Evolutionary conservation across 1,284 basidiomycete genomes (phyloP).

Genomic region (Stygiomarasmius scandens): DNA sequence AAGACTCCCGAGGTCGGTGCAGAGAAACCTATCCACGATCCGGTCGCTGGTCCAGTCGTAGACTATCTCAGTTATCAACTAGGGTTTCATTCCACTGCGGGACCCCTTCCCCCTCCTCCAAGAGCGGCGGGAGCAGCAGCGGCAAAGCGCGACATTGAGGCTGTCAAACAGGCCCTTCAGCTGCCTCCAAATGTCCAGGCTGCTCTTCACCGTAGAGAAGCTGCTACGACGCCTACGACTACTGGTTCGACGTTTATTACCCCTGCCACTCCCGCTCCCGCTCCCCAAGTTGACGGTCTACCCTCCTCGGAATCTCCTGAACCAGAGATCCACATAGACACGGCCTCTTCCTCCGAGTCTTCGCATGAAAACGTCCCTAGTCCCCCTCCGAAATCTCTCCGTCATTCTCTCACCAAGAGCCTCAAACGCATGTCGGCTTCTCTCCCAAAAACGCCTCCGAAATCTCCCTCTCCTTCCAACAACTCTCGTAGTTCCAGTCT

Average conservation of each 20-base stretch:
- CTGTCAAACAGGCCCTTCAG: slow-evolving; percentile 58
- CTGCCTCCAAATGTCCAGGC: slow-evolving; percentile 56
- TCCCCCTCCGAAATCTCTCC: slow-evolving; percentile 49
- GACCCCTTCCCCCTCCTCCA: slow-evolving; percentile 71
- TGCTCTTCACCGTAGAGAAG: slow-evolving; percentile 33
- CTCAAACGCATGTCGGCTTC: slow-evolving; percentile 60
- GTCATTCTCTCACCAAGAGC: slow-evolving; percentile 40
- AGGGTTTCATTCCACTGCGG: slow-evolving; percentile 60
- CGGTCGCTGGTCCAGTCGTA: slow-evolving; percentile 61
- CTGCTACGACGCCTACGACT: slow-evolving; percentile 15
- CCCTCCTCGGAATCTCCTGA: slow-evolving; percentile 1
- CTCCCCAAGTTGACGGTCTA: too few species aligned
- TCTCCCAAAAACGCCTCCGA: slow-evolving; percentile 42
- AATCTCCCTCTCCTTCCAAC: slow-evolving; percentile 41
- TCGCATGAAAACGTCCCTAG: slow-evolving; percentile 32
- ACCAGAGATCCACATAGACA: too few species aligned
- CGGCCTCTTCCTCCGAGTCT: slow-evolving; percentile 5
- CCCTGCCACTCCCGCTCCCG: neutral
- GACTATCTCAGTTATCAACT: slow-evolving; percentile 67
- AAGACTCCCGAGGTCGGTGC: slow-evolving; percentile 62
- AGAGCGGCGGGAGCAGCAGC: slow-evolving; percentile 37
- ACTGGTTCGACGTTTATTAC: neutral
- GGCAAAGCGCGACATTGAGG: slow-evolving; percentile 44
- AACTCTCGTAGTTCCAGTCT: slow-evolving; percentile 19
- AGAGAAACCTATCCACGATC: slow-evolving; percentile 55